Conservation (phyloP, 2,329 filamentous ascomycete genomes). For the Nemania abortiva region DNA sequence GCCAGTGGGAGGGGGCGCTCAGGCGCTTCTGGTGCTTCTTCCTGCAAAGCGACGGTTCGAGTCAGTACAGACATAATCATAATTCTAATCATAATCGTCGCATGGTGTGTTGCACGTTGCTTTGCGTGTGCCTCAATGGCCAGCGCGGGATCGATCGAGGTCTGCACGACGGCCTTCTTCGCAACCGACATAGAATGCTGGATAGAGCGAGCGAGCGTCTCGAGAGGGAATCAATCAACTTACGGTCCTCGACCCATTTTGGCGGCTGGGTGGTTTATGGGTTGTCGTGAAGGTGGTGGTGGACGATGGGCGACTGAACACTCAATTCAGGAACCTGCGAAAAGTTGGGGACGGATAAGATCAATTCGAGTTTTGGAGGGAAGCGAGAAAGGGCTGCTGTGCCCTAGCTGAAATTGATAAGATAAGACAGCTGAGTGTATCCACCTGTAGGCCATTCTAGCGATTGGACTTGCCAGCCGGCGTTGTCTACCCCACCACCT, state of each 20-base stretch:
- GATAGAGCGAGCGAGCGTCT: too few relatives aligned
- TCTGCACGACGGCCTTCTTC: background rate
- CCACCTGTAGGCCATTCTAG: background rate
- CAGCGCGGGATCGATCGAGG: background rate
- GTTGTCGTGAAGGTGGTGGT: conserved; percentile 50
- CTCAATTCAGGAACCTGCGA: conserved; percentile 35
- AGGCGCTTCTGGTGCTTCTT: conserved; percentile 99
- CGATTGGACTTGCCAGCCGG: background rate
- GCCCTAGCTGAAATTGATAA: conserved; percentile 47
- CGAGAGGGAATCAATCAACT: conserved; percentile 50
- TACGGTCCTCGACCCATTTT: conserved; percentile 67
- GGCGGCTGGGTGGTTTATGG: conserved; percentile 53
- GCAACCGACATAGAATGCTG: background rate
- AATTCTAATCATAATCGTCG: background rate
- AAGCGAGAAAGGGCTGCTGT: conserved; percentile 50
- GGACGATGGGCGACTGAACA: conserved; percentile 38
- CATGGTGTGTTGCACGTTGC: background rate
- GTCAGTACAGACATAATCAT: conserved; percentile 47
- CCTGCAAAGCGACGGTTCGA: conserved; percentile 60
- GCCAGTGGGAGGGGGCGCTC: conserved; percentile 99
- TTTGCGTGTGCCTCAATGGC: background rate
- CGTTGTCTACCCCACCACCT: background rate
- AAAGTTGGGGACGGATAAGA: conserved; percentile 39
- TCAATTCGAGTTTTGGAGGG: conserved; percentile 36
- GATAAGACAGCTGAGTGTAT: conserved; percentile 24